Conservation (phyloP, 805 yeast species). For the Yarrowia sp. region DNA sequence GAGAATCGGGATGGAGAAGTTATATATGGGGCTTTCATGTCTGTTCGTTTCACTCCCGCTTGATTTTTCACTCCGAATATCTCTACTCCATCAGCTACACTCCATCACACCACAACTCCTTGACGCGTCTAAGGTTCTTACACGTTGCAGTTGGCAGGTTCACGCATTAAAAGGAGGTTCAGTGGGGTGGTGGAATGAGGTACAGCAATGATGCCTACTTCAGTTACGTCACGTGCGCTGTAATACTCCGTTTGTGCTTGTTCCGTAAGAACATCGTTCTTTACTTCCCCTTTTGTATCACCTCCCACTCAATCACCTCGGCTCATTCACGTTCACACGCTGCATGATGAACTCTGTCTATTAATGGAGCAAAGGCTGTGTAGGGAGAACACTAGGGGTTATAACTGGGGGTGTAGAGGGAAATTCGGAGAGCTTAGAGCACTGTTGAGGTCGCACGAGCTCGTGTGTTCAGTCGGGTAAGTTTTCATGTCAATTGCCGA, state of each 20-base stretch:
- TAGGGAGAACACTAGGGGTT: neutral
- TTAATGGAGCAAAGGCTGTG: constrained; percentile 18
- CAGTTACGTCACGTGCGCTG: neutral
- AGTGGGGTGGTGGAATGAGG: neutral
- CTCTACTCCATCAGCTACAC: too few relatives aligned
- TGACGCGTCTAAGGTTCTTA: constrained; percentile 35
- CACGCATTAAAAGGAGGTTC: neutral
- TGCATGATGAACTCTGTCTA: constrained; percentile 11
- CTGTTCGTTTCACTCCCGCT: neutral
- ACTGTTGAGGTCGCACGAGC: too few relatives aligned
- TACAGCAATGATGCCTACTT: too few relatives aligned
- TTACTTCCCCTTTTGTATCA: too few relatives aligned
- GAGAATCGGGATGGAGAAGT: too few relatives aligned
- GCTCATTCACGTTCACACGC: constrained; percentile 26
- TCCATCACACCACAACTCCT: neutral
- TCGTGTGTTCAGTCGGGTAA: neutral
- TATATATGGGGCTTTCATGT: neutral
- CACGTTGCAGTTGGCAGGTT: constrained; percentile 31
- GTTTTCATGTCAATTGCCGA: neutral
- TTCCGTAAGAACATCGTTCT: too few relatives aligned
- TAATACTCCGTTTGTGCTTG: too few relatives aligned
- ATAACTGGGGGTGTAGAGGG: neutral
- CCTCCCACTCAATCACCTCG: neutral
- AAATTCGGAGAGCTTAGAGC: neutral
- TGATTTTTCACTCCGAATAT: too few relatives aligned